A percentile compares a stretch with the other conserved stretches of the same genome.
Evolutionary conservation across 1,284 basidiomycete species (phyloP).

Genomic region (Wolfiporia cocos): DNA sequence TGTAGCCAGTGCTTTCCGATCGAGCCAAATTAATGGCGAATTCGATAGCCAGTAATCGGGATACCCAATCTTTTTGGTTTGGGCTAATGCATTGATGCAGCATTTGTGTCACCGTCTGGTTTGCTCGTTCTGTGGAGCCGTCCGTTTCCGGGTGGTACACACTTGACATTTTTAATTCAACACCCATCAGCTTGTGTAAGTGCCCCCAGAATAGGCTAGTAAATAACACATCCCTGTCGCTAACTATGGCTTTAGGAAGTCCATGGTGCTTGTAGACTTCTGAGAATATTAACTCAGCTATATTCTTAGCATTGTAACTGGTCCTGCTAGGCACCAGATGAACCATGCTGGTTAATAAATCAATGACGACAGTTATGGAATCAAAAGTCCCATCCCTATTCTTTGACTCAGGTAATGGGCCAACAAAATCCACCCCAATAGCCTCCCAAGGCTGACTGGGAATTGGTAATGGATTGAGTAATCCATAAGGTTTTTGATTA

Average conservation of each 20-base stretch:
- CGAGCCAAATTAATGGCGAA: slow-evolving; percentile 24
- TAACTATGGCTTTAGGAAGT: slow-evolving; percentile 31
- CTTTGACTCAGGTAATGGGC: slow-evolving; percentile 25
- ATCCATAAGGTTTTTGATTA: slow-evolving; percentile 18
- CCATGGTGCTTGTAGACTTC: slow-evolving; percentile 34
- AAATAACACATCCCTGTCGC: slow-evolving; percentile 35
- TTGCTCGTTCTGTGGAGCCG: slow-evolving; percentile 32
- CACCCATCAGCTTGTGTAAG: slow-evolving; percentile 27
- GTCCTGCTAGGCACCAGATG: slow-evolving; percentile 21
- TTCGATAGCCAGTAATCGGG: slow-evolving; percentile 29
- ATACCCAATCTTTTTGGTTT: slow-evolving; percentile 32
- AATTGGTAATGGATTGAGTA: slow-evolving; percentile 16
- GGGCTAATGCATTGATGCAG: slow-evolving; percentile 25
- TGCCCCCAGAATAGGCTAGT: slow-evolving; percentile 35
- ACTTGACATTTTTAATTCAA: slow-evolving; percentile 31
- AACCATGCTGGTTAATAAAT: slow-evolving; percentile 26
- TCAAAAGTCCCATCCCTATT: slow-evolving; percentile 23
- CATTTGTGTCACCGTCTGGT: slow-evolving; percentile 32
- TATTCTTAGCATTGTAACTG: slow-evolving; percentile 26
- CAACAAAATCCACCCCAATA: slow-evolving; percentile 31
- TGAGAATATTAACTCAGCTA: slow-evolving; percentile 33
- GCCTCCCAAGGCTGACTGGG: slow-evolving; percentile 20
- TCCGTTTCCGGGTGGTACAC: slow-evolving; percentile 39
- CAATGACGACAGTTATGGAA: slow-evolving; percentile 25
- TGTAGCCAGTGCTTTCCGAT: slow-evolving; percentile 25